A percentile compares a stretch with the other conserved stretches of the same genome.
Evolutionary conservation across 306 rosid genomes (phyloP).

Genomic region (Purshia tridentata): DNA sequence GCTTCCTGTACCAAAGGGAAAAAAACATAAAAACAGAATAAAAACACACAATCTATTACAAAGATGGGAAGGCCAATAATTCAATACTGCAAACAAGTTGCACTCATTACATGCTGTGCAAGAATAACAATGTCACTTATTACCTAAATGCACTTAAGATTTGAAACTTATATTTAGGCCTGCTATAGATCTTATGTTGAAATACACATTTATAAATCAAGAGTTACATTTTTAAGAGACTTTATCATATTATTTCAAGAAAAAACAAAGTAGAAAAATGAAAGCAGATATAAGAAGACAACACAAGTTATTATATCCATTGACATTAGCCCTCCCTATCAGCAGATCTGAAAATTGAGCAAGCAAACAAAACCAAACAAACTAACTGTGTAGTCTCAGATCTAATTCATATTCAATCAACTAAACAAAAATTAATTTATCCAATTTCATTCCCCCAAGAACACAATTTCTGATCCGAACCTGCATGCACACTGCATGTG

Average conservation of each 20-base stretch:
- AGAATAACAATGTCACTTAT: not conserved
- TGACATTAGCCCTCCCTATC: not conserved
- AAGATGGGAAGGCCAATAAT: not conserved
- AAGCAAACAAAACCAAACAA: not conserved
- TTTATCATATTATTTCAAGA: not conserved
- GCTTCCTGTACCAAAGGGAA: conserved; percentile 58
- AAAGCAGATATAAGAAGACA: not conserved
- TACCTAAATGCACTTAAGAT: not conserved
- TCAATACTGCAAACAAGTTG: not conserved
- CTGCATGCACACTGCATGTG: not conserved
- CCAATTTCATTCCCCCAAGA: not conserved
- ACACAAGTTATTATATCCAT: not conserved
- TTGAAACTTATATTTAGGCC: not conserved
- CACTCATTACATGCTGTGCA: not conserved
- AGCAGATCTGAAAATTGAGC: conserved; percentile 2
- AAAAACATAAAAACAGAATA: not conserved
- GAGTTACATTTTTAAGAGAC: not conserved
- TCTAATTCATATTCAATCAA: not conserved
- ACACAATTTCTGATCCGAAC: not conserved
- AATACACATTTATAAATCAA: not conserved
- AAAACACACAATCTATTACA: not conserved
- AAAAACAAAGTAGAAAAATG: not conserved
- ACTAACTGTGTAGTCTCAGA: not conserved
- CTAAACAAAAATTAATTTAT: not conserved
- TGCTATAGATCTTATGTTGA: not conserved